Evolutionary conservation across 345 rosid species (phyloP).

Genomic region (Murraya koenigii): DNA sequence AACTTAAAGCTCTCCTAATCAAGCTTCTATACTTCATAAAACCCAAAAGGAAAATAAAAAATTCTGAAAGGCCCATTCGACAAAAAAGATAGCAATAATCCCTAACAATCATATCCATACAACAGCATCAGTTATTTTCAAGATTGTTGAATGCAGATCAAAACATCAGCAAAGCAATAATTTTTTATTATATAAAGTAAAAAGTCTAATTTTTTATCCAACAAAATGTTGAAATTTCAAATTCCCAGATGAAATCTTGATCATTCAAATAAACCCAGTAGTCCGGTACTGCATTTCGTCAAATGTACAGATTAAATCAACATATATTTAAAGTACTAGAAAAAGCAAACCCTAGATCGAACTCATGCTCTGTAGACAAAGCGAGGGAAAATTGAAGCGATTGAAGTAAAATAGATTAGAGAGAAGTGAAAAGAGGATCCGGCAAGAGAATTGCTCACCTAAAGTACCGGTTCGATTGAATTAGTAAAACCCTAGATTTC

Average conservation of each 20-base stretch:
- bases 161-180: background rate
- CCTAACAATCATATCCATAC: background rate
- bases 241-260: background rate
- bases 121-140: background rate
- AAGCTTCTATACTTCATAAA: background rate
- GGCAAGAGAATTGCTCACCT: background rate
- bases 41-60: no score
- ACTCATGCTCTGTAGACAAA: background rate
- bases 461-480: conserved; percentile 1
- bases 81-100: background rate
- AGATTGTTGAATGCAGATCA: background rate
- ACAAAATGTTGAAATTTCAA: background rate
- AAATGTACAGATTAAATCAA: background rate
- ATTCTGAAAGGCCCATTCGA: background rate
- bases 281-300: background rate
- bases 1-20: background rate
- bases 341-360: background rate
- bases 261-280: background rate
- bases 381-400: background rate
- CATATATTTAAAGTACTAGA: background rate
- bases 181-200: background rate
- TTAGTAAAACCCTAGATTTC: conserved; percentile 16
- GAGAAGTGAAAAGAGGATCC: background rate
- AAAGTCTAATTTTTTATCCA: background rate
- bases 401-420: background rate